phyloP scores from a whole-genome alignment of 164 flowering plant species.

The Tinospora cordifolia region DNA sequence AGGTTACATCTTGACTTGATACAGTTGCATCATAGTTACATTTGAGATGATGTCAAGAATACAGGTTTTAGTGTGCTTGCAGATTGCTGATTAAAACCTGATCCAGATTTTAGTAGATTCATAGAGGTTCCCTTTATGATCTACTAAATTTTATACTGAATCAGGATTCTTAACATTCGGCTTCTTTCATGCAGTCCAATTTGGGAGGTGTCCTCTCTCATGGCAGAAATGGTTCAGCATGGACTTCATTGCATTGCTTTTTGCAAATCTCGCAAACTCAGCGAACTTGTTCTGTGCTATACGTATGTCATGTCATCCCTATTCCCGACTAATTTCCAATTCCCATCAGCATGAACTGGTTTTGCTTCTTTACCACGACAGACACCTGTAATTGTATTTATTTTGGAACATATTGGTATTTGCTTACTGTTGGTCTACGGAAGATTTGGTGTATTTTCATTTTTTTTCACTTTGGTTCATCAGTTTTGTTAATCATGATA shows the following conservation, averaged over 20 bases:
- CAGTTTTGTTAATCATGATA: constrained; percentile 17
- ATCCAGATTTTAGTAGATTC: too few relatives aligned
- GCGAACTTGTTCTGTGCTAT: constrained; percentile 79
- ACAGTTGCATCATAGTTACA: too few relatives aligned
- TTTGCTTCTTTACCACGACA: background rate
- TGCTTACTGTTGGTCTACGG: background rate
- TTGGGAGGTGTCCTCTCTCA: constrained; percentile 60
- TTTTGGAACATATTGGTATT: background rate
- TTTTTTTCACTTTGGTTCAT: constrained; percentile 1
- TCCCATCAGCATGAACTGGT: background rate
- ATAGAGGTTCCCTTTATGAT: too few relatives aligned
- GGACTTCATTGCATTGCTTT: constrained; percentile 93
- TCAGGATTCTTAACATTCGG: background rate
- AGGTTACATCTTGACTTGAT: too few relatives aligned
- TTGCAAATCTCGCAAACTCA: constrained; percentile 89
- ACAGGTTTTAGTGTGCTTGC: too few relatives aligned
- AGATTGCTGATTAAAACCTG: too few relatives aligned
- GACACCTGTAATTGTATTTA: background rate
- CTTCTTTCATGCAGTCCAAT: constrained; percentile 61
- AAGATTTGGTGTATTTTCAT: constrained; percentile 1
- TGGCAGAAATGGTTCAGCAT: constrained; percentile 96
- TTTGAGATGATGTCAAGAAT: too few relatives aligned
- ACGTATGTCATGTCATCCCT: constrained; percentile 48
- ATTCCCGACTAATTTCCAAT: background rate
- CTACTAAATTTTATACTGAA: background rate